Conservation (phyloP, 2,329 filamentous ascomycete genomes). For the Hypoxylon rubiginosum region DNA sequence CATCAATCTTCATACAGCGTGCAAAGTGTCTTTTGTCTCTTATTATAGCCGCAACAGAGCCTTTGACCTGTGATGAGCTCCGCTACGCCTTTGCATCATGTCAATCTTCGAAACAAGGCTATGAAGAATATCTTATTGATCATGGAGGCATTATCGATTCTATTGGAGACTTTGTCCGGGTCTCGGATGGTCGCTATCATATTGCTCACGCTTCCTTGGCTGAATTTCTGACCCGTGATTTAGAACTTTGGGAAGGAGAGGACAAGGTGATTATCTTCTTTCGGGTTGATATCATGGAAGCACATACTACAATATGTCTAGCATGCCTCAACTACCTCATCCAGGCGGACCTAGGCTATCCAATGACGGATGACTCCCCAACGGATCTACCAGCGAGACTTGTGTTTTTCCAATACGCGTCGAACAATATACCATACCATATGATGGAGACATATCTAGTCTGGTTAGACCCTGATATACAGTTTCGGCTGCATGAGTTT, state of each 20-base stretch:
- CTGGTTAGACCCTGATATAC: not conserved
- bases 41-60: conserved; percentile 24
- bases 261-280: conserved; percentile 22
- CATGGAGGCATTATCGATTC: conserved; percentile 17
- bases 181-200: conserved; percentile 17
- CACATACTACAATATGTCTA: conserved; percentile 15
- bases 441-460: not conserved
- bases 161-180: conserved; percentile 23
- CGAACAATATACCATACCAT: not conserved
- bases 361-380: conserved; percentile 9
- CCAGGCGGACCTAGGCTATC: conserved; percentile 17
- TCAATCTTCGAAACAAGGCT: conserved; percentile 3
- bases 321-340: conserved; percentile 18
- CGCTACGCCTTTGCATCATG: conserved; percentile 17
- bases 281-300: conserved; percentile 9
- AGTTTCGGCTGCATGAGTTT: not conserved
- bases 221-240: conserved; percentile 23
- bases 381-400: not conserved
- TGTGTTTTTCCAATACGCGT: not conserved
- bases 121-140: conserved; percentile 13
- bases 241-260: conserved; percentile 16
- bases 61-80: conserved; percentile 22
- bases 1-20: conserved; percentile 22
- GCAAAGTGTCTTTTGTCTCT: conserved; percentile 27
- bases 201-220: conserved; percentile 23